phyloP scores from a whole-genome alignment of 2,329 filamentous ascomycete species.

The Cladorrhinum sp. region DNA sequence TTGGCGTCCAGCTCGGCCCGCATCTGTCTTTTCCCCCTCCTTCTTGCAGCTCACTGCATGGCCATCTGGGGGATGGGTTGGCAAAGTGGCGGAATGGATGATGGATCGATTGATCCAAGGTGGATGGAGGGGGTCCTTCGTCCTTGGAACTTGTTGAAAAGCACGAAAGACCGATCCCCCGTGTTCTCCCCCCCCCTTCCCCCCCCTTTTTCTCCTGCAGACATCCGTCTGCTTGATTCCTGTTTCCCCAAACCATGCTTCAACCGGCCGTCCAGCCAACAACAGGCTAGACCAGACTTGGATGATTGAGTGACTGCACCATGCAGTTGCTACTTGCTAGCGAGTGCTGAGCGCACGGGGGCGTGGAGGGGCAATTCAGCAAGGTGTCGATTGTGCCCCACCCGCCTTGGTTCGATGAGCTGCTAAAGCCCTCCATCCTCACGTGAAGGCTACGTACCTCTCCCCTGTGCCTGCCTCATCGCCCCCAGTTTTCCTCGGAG shows the following conservation, averaged over 20 bases:
- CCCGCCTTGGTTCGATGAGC: background rate
- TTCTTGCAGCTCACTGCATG: background rate
- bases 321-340: background rate
- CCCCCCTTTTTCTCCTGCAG: background rate
- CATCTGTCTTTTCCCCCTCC: conserved; percentile 8
- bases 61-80: background rate
- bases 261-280: too few relatives aligned
- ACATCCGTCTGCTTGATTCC: background rate
- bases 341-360: background rate
- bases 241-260: too few relatives aligned
- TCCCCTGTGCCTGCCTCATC: conserved; percentile 13
- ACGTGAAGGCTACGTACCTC: conserved; percentile 21
- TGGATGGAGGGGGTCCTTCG: background rate
- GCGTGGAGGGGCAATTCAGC: background rate
- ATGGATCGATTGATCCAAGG: background rate
- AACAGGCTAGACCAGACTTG: too few relatives aligned
- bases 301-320: too few relatives aligned
- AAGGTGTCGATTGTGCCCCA: background rate
- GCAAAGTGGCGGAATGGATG: background rate
- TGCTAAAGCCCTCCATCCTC: conserved; percentile 18
- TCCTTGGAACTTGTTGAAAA: too few relatives aligned
- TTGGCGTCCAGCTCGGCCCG: conserved; percentile 16
- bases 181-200: too few relatives aligned
- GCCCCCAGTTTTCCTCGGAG: background rate
- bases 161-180: too few relatives aligned